Base-by-base conservation (phyloP, 2,329 filamentous ascomycete genomes). In the Alternaria burnsii region DNA sequence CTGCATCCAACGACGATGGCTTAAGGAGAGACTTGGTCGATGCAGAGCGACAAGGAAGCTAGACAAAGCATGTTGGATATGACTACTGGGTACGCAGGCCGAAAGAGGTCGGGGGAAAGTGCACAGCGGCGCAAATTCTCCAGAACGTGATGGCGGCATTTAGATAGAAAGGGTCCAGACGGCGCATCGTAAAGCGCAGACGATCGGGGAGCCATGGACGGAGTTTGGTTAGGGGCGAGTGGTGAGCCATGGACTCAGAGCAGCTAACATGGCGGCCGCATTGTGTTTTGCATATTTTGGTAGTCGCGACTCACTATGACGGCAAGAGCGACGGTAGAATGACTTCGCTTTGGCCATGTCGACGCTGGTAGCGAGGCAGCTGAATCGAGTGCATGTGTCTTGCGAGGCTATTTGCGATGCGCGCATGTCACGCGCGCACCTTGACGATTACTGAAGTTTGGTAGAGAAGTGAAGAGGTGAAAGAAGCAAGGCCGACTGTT, bases 1-100 rank as follows among this genome's bases (percentile, higher is more conserved):
- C 66, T 68, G 68, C 67, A 72, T 69, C 63, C 68, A 71, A 64
- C 65, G 62, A 67, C 63, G 61, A 68, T 69, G 63, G 65, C 55
- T 69, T 67, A 72, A 71, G 68, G 71, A 75, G 64, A 69, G 71
- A 69, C 61, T 56, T 66, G 61, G 61, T 55, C 55, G 53, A 53
- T 66, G 59, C 53, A 55, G 54, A 64, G 52, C 41, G 50, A 43
- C 51, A 38, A 67, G 56, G 52, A 53, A 57, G 61, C 36, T 22
- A 47, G 59, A 36, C 16, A 52, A 55, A 50, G 59, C 57, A 68
- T 66, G 50, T 57, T 51, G 51, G 55, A 36, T 56, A 62, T 34
- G 52, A 50, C 52, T 61, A 50, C 48, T 63, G 55, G 41, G 40
- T 61, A 58, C 59, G 66, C 67, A 64, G 59, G 56, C 66, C 53